A percentile compares a stretch with the other conserved stretches of the same genome.
Conservation (phyloP, 768 basidiomycete genomes). For the Pseudohyphozyma bogoriensis region DNA sequence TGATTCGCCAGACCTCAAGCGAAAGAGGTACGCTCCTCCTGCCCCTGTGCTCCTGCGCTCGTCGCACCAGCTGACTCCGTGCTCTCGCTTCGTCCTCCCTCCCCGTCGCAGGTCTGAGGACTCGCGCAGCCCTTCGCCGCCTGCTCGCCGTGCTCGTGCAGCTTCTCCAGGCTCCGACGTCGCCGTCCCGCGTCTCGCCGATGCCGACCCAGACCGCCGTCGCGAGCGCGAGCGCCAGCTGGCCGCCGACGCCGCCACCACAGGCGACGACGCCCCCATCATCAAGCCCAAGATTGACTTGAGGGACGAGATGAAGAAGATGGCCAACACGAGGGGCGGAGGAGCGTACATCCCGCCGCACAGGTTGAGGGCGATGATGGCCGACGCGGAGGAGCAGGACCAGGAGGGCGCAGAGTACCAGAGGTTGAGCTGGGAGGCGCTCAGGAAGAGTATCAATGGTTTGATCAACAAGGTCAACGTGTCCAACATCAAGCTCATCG, state of each 20-base stretch:
- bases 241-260: slow-evolving; percentile 42
- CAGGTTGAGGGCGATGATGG: slow-evolving; percentile 64
- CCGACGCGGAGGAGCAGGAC: slow-evolving; percentile 70
- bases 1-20: no score
- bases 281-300: slow-evolving; percentile 49
- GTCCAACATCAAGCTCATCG: slow-evolving; percentile 58
- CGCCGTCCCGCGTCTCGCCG: slow-evolving; percentile 35
- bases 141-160: slow-evolving; percentile 3
- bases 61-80: background rate
- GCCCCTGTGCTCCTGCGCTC: no score
- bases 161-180: slow-evolving; percentile 6
- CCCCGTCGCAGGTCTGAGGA: background rate
- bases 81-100: background rate
- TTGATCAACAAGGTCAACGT: slow-evolving; percentile 98
- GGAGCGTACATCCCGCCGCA: slow-evolving; percentile 97
- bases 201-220: slow-evolving; percentile 65
- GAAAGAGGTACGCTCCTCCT: no score
- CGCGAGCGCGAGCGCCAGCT: slow-evolving; percentile 65
- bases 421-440: slow-evolving; percentile 90
- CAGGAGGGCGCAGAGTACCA: slow-evolving; percentile 84
- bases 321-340: slow-evolving; percentile 57
- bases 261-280: slow-evolving; percentile 38
- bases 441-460: slow-evolving; percentile 96
- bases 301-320: slow-evolving; percentile 31
- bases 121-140: background rate